phyloP scores from a whole-genome alignment of 208 protist genomes.

The Crithidia acanthocephali region DNA sequence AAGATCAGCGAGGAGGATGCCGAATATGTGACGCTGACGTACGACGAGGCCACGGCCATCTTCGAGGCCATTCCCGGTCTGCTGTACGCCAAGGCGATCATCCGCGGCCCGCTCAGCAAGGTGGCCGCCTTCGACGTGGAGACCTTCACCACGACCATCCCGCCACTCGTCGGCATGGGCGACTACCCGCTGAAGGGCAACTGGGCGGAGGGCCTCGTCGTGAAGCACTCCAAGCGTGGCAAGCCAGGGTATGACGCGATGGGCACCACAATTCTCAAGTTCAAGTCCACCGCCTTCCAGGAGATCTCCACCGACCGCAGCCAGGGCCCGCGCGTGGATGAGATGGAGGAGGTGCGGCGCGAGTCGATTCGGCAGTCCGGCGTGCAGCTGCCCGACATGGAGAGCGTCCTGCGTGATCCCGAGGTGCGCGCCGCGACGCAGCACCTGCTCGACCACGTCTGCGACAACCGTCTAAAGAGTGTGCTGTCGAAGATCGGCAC shows the following conservation, averaged over 20 bases:
- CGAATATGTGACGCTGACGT: slow-evolving; percentile 60
- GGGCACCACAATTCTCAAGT: slow-evolving; percentile 79
- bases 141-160: slow-evolving; percentile 79
- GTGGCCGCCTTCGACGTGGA: slow-evolving; percentile 88
- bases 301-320: slow-evolving; percentile 80
- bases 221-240: slow-evolving; percentile 74
- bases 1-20: slow-evolving; percentile 28
- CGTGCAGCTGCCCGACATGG: slow-evolving; percentile 73
- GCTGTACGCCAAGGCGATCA: slow-evolving; percentile 76
- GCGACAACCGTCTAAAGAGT: slow-evolving; percentile 80
- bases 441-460: slow-evolving; percentile 71
- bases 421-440: slow-evolving; percentile 41
- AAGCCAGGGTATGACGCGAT: slow-evolving; percentile 60
- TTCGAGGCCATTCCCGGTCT: slow-evolving; percentile 76
- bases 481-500: slow-evolving; percentile 87
- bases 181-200: slow-evolving; percentile 83
- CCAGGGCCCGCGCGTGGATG: slow-evolving; percentile 75
- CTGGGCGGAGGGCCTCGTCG: slow-evolving; percentile 86
- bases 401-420: slow-evolving; percentile 69
- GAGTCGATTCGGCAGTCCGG: slow-evolving; percentile 54
- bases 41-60: slow-evolving; percentile 67
- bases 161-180: slow-evolving; percentile 83
- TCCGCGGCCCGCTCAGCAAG: slow-evolving; percentile 78
- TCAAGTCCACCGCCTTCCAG: slow-evolving; percentile 88
- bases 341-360: slow-evolving; percentile 63